phyloP scores from a whole-genome alignment of 2,329 filamentous ascomycete species.

The Alternaria sp. region DNA sequence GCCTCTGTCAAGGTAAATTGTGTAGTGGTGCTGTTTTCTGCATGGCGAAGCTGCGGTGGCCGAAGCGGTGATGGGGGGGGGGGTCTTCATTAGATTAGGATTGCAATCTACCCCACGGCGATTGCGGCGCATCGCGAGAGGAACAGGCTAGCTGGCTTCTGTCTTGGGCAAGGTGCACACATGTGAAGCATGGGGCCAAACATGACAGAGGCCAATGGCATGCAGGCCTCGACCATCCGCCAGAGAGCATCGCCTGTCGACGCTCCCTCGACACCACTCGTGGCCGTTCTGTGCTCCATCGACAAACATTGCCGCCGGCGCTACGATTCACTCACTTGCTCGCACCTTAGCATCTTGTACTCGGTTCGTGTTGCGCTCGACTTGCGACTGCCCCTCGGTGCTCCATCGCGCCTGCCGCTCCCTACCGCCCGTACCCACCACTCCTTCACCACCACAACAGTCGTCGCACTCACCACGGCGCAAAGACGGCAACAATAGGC shows the following conservation, averaged over 20 bases:
- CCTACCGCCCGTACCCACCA: slow-evolving; percentile 21
- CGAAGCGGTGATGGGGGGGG: slow-evolving; percentile 9
- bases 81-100: slow-evolving; percentile 18
- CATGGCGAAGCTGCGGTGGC: slow-evolving; percentile 9
- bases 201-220: slow-evolving; percentile 27
- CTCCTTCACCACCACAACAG: slow-evolving; percentile 13
- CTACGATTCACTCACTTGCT: slow-evolving; percentile 31
- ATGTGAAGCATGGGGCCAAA: slow-evolving; percentile 32
- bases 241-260: slow-evolving; percentile 19
- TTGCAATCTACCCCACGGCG: slow-evolving; percentile 34
- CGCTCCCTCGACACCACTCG: slow-evolving; percentile 40
- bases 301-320: slow-evolving; percentile 42
- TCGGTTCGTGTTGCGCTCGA: slow-evolving; percentile 23
- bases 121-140: slow-evolving; percentile 19
- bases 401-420: slow-evolving; percentile 38
- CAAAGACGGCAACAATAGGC: slow-evolving; percentile 22
- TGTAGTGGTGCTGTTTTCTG: not conserved
- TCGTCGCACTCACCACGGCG: slow-evolving; percentile 28
- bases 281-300: slow-evolving; percentile 24
- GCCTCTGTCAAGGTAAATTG: not conserved
- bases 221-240: slow-evolving; percentile 17
- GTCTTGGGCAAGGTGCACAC: slow-evolving; percentile 21
- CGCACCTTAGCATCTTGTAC: slow-evolving; percentile 21
- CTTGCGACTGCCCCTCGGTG: slow-evolving; percentile 27
- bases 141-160: slow-evolving; percentile 41